These are phyloP conservation scores for Sporopachydermia cereana DNA, from an alignment of 1,139 yeast genomes.

Conservation along the genomic window DNA sequence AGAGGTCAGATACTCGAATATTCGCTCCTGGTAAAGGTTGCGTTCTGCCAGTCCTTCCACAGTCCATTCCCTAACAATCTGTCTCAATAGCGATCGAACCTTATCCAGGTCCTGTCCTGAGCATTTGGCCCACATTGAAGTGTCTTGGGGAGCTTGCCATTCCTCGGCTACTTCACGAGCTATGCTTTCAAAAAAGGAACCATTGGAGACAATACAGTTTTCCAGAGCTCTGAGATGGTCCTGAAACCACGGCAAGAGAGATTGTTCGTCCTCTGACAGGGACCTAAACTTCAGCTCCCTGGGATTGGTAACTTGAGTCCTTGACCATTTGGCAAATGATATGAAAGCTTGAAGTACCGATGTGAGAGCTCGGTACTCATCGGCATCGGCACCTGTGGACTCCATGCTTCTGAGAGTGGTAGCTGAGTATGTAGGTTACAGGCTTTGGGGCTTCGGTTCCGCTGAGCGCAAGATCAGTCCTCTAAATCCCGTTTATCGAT, in stretches of 20 bases:
- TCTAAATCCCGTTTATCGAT: no score
- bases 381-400: neutral
- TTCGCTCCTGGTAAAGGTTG: slow-evolving; percentile 30
- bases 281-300: slow-evolving; percentile 24
- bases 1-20: slow-evolving; percentile 34
- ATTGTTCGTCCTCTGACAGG: slow-evolving; percentile 31
- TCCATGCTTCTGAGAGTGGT: slow-evolving; percentile 1
- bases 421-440: no score
- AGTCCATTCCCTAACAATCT: slow-evolving; percentile 70
- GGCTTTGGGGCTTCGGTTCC: no score
- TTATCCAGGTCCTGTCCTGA: slow-evolving; percentile 42
- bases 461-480: no score
- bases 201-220: slow-evolving; percentile 38
- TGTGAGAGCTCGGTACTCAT: slow-evolving; percentile 1
- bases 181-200: slow-evolving; percentile 34
- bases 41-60: slow-evolving; percentile 48
- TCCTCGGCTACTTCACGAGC: slow-evolving; percentile 36
- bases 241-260: slow-evolving; percentile 40
- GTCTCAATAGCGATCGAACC: slow-evolving; percentile 50
- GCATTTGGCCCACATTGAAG: slow-evolving; percentile 36
- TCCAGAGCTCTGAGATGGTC: slow-evolving; percentile 34
- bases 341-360: neutral
- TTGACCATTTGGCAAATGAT: neutral
- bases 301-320: slow-evolving; percentile 14
- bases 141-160: slow-evolving; percentile 41